Conservation (phyloP, 805 yeast genomes). For the Debaryomyces prosopidis region DNA sequence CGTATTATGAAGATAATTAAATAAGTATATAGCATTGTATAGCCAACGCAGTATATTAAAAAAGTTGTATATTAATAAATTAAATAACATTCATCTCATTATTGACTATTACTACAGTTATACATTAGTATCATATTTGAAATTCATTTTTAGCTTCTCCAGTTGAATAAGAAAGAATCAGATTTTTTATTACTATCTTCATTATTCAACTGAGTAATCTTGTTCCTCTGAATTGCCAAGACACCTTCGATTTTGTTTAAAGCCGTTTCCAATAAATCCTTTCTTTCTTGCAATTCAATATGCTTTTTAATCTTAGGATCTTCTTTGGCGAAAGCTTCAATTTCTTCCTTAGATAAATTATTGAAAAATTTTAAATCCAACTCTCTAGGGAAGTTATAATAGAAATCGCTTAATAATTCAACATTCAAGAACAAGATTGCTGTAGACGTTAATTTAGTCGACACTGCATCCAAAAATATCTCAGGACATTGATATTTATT, state of each 20-base stretch:
- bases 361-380: conserved; percentile 72
- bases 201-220: conserved; percentile 10
- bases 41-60: background rate
- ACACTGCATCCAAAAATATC: conserved; percentile 86
- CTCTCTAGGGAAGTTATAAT: conserved; percentile 94
- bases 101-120: background rate
- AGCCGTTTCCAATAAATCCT: conserved; percentile 84
- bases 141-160: conserved; percentile 5
- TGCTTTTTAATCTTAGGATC: conserved; percentile 90
- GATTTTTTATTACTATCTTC: conserved; percentile 10
- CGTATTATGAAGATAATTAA: conserved; percentile 57
- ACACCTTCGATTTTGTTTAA: conserved; percentile 81
- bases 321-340: conserved; percentile 89
- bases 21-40: conserved; percentile 11
- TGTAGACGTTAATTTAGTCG: conserved; percentile 88
- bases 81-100: background rate
- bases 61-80: background rate
- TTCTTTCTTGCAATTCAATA: conserved; percentile 90
- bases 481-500: conserved; percentile 94
- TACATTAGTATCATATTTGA: background rate
- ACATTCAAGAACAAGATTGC: conserved; percentile 92
- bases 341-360: conserved; percentile 67
- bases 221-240: conserved; percentile 58
- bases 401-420: conserved; percentile 90
- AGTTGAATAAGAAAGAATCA: conserved; percentile 10